Conservation (phyloP, 2,329 filamentous ascomycete species). For the Venturia aucupariae region DNA sequence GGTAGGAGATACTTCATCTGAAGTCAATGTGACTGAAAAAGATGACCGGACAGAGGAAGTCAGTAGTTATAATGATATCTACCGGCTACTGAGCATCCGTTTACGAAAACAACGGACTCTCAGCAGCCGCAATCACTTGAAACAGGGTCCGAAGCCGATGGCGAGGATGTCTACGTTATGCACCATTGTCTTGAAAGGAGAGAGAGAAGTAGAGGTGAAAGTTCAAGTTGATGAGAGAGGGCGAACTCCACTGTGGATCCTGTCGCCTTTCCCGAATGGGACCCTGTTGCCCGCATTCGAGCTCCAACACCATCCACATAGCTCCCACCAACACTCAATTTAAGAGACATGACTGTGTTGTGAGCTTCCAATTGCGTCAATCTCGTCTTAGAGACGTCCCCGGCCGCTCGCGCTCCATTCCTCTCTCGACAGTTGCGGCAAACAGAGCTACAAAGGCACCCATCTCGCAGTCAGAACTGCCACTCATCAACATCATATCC, state of each 20-base stretch:
- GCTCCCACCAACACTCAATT: background rate
- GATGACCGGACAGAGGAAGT: background rate
- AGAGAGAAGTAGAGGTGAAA: background rate
- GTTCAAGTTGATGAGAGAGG: background rate
- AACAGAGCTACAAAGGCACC: slow-evolving; percentile 4
- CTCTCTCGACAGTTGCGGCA: background rate
- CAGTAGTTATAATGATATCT: background rate
- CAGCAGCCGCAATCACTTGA: background rate
- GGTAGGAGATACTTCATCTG: background rate
- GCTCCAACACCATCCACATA: background rate
- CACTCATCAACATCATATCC: background rate
- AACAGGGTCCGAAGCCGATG: background rate
- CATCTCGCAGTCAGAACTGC: background rate
- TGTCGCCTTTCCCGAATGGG: background rate
- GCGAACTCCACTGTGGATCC: background rate
- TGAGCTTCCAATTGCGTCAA: background rate
- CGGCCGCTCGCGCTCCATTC: background rate
- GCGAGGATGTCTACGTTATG: background rate
- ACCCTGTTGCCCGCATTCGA: background rate
- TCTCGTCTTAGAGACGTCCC: background rate
- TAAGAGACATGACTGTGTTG: background rate
- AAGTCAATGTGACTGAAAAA: background rate
- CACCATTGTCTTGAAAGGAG: background rate
- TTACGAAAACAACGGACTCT: background rate
- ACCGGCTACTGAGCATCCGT: background rate